These are phyloP conservation scores for Coemansia asiatica DNA, from an alignment of 192 early-diverging fungal genomes.

Conservation along the genomic window DNA sequence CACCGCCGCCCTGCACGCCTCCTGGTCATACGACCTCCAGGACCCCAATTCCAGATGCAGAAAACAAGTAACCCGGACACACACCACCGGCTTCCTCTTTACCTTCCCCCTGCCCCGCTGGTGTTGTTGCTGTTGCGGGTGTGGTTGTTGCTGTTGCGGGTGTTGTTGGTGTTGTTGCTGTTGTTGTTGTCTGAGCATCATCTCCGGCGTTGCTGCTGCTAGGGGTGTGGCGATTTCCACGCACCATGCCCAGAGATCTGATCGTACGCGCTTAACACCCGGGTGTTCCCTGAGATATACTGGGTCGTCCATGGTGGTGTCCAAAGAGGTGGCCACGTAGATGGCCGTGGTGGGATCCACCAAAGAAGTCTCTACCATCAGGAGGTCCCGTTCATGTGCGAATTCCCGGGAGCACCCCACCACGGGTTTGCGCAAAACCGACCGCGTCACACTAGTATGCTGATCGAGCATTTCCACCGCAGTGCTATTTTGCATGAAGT, in stretches of 20 bases:
- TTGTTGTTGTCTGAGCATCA: neutral
- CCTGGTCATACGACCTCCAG: conserved; percentile 39
- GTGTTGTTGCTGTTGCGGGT: conserved; percentile 15
- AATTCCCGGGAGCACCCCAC: conserved; percentile 37
- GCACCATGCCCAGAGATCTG: conserved; percentile 52
- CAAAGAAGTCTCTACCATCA: conserved; percentile 55
- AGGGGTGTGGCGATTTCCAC: conserved; percentile 48
- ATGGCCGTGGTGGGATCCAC: conserved; percentile 53
- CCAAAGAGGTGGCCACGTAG: conserved; percentile 45
- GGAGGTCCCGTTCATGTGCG: conserved; percentile 38
- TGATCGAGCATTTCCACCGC: conserved; percentile 51
- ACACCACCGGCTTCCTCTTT: conserved; percentile 22
- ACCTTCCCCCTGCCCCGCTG: neutral
- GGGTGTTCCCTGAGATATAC: conserved; percentile 32
- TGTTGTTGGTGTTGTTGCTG: too few species aligned
- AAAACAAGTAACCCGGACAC: conserved; percentile 49
- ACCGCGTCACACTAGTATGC: conserved; percentile 40
- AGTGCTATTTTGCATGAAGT: conserved; percentile 32
- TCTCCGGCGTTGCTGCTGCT: conserved; percentile 6
- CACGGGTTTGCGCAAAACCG: conserved; percentile 38
- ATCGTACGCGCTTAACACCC: conserved; percentile 28
- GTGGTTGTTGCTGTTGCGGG: conserved; percentile 9
- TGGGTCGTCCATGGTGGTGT: conserved; percentile 39
- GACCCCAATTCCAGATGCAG: conserved; percentile 46
- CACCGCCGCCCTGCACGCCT: conserved; percentile 37